Percentiles rank a stretch among this genome's conserved stretches.
Conservation (phyloP, 148 eudicot species). For the Euryodendron excelsum region DNA sequence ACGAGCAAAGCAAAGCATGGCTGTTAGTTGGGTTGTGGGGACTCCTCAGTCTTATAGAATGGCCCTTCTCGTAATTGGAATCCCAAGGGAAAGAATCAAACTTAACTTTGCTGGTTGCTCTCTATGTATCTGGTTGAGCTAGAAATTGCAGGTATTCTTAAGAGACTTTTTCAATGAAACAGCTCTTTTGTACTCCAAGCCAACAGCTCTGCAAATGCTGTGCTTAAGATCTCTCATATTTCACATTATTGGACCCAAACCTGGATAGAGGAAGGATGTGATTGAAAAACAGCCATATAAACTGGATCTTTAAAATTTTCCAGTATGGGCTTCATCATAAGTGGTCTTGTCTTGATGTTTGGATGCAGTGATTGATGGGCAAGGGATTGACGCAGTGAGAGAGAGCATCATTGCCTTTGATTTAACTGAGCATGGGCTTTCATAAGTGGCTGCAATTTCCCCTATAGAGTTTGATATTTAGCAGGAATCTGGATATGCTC, state of each 20-base stretch:
- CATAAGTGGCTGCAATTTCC: not conserved
- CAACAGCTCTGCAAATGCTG: not conserved
- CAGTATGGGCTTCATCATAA: not conserved
- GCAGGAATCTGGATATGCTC: constrained; percentile 1
- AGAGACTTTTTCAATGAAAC: too few relatives aligned
- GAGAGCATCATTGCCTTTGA: too few relatives aligned
- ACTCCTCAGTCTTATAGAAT: too few relatives aligned
- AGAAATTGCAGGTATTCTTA: too few relatives aligned
- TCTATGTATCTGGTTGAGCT: too few relatives aligned
- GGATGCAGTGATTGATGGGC: not conserved
- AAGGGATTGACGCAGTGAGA: not conserved
- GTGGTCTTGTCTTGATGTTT: not conserved
- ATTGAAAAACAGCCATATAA: not conserved
- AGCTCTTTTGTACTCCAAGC: not conserved
- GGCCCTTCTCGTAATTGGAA: too few relatives aligned
- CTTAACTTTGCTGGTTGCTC: too few relatives aligned
- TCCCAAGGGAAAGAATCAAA: too few relatives aligned
- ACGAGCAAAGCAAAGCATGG: too few relatives aligned
- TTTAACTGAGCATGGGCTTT: too few relatives aligned
- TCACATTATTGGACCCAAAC: not conserved
- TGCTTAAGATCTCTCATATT: not conserved
- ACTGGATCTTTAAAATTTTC: not conserved
- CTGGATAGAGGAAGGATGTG: not conserved
- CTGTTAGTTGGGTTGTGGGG: too few relatives aligned
- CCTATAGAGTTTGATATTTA: not conserved